Evolutionary conservation across 2,329 filamentous ascomycete species (phyloP).

Genomic region (Hypoxylon sp.): DNA sequence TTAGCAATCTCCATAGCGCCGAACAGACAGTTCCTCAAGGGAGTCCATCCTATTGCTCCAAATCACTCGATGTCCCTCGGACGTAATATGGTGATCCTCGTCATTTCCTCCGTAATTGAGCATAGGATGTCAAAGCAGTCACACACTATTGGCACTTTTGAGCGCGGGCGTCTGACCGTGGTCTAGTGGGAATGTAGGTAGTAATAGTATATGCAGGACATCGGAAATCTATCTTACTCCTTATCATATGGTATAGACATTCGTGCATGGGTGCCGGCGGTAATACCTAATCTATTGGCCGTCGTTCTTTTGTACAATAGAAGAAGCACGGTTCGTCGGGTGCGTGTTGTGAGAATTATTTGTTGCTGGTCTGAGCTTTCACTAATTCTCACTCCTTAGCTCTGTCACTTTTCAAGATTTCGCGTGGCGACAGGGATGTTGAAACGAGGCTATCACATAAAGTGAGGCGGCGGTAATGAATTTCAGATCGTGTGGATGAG

Average conservation of each 20-base stretch:
- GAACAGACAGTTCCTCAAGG: background rate
- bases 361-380: conserved; percentile 35
- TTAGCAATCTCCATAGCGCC: background rate
- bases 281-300: no score
- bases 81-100: conserved; percentile 19
- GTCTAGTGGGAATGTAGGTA: no score
- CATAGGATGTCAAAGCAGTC: no score
- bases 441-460: conserved; percentile 30
- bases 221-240: no score
- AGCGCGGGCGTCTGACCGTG: no score
- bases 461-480: conserved; percentile 34
- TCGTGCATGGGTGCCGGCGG: conserved; percentile 3
- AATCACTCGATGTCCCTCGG: background rate
- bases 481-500: conserved; percentile 3
- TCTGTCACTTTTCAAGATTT: conserved; percentile 16
- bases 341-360: no score
- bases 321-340: no score
- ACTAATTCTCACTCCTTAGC: conserved; percentile 18
- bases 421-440: conserved; percentile 33
- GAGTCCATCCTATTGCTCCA: conserved; percentile 9
- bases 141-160: no score
- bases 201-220: no score
- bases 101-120: conserved; percentile 7
- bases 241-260: no score
- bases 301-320: no score